phyloP scores from a whole-genome alignment of 441 rosid genomes.

The Populus hybrid region DNA sequence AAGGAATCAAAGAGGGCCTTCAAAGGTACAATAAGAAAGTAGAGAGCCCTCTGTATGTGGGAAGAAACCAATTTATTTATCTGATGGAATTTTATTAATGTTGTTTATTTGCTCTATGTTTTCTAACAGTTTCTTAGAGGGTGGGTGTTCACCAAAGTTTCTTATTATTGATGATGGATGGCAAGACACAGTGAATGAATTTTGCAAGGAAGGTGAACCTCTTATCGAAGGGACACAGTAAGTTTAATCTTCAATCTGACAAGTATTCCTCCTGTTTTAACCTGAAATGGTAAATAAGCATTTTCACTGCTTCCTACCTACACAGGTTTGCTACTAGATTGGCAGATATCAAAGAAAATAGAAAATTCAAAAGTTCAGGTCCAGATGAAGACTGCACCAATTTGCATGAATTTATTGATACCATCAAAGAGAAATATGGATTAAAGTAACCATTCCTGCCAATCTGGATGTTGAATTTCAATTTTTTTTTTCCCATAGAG shows the following conservation, averaged over 20 bases:
- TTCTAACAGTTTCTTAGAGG: slow-evolving; percentile 48
- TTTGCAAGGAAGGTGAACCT: slow-evolving; percentile 30
- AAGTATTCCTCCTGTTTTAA: not conserved
- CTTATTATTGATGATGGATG: slow-evolving; percentile 78
- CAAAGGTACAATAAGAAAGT: slow-evolving; percentile 38
- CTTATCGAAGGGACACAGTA: slow-evolving; percentile 42
- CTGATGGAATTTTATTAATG: not conserved
- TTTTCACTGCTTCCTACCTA: slow-evolving; percentile 1
- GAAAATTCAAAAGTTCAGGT: slow-evolving; percentile 48
- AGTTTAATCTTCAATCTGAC: slow-evolving; percentile 15
- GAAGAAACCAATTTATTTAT: not conserved
- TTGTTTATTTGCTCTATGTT: not conserved
- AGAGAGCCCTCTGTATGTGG: not conserved
- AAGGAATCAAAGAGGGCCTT: slow-evolving; percentile 65
- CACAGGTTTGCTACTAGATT: slow-evolving; percentile 61
- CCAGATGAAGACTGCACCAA: slow-evolving; percentile 30
- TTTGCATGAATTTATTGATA: slow-evolving; percentile 34
- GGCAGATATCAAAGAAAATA: slow-evolving; percentile 58
- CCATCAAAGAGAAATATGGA: slow-evolving; percentile 41
- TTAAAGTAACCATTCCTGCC: slow-evolving; percentile 33
- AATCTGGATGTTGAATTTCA: slow-evolving; percentile 6
- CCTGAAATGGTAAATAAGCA: not conserved
- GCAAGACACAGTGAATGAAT: slow-evolving; percentile 57
- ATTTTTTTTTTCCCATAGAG: not conserved
- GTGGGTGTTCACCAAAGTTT: slow-evolving; percentile 59